A percentile compares a stretch with the other conserved stretches of the same genome.
Evolutionary conservation across 768 basidiomycete species (phyloP).

Genomic region (Russula emetica): DNA sequence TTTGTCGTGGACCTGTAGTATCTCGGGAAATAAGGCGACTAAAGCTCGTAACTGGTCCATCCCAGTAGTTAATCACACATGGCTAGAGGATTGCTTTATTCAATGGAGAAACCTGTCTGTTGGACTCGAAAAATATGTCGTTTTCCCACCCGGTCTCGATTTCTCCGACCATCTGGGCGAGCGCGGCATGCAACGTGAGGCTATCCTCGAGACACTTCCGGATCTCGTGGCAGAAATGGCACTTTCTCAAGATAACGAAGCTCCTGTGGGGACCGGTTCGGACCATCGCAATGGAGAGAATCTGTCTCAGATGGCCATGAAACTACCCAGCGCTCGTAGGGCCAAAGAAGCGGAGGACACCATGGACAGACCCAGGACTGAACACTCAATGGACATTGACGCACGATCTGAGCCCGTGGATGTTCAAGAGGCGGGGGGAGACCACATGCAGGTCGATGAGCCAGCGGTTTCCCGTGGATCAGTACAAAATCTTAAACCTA

Average conservation of each 20-base stretch:
- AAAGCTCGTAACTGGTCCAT: constrained; percentile 80
- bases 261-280: background rate
- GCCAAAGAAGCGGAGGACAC: constrained; percentile 33
- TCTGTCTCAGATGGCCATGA: constrained; percentile 24
- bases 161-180: constrained; percentile 46
- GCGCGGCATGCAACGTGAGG: constrained; percentile 28
- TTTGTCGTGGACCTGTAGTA: constrained; percentile 22
- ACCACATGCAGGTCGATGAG: constrained; percentile 4
- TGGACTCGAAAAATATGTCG: constrained; percentile 61
- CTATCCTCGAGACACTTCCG: constrained; percentile 22
- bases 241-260: background rate
- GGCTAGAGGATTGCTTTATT: constrained; percentile 87
- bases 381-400: constrained; percentile 28
- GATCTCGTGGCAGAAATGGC: constrained; percentile 17
- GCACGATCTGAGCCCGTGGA: background rate
- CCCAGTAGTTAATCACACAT: constrained; percentile 82
- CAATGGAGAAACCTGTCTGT: constrained; percentile 70
- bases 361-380: constrained; percentile 26
- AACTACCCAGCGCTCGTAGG: constrained; percentile 27
- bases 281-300: background rate
- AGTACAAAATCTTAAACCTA: background rate
- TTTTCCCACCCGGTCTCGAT: constrained; percentile 65
- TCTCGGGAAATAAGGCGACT: constrained; percentile 49
- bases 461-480: background rate
- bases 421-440: background rate